Evolutionary conservation across 2,329 filamentous ascomycete species (phyloP).

Genomic region (Aureobasidium sp.): DNA sequence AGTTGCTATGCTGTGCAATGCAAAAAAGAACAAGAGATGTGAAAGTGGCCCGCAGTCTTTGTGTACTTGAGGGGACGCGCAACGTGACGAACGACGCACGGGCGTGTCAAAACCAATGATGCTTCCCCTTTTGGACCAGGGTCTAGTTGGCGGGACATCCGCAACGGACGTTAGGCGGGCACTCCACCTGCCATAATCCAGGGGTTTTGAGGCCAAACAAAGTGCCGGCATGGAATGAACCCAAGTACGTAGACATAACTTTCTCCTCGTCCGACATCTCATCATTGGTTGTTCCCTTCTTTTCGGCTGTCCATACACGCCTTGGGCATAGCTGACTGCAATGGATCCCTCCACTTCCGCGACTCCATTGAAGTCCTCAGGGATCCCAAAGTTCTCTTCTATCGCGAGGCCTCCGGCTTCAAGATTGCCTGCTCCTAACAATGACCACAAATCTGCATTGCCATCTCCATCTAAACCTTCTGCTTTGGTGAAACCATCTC

Average conservation of each 20-base stretch:
- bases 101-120: background rate
- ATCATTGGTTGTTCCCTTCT: background rate
- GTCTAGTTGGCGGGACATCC: background rate
- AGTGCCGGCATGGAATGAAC: slow-evolving; percentile 1
- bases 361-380: slow-evolving; percentile 11
- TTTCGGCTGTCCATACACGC: background rate
- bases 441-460: background rate
- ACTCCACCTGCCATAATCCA: slow-evolving; percentile 2
- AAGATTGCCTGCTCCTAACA: slow-evolving; percentile 12
- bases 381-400: background rate
- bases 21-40: background rate
- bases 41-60: background rate
- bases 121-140: background rate
- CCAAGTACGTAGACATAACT: background rate
- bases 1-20: slow-evolving; percentile 2
- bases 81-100: background rate
- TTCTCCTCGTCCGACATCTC: background rate
- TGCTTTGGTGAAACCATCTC: background rate
- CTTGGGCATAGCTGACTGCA: slow-evolving; percentile 26
- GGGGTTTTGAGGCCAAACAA: slow-evolving; percentile 6
- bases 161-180: background rate
- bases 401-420: slow-evolving; percentile 14
- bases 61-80: background rate
- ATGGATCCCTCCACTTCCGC: slow-evolving; percentile 23
- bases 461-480: slow-evolving; percentile 5